Conservation (phyloP, 148 eudicot species). For the Chenopodium album region DNA sequence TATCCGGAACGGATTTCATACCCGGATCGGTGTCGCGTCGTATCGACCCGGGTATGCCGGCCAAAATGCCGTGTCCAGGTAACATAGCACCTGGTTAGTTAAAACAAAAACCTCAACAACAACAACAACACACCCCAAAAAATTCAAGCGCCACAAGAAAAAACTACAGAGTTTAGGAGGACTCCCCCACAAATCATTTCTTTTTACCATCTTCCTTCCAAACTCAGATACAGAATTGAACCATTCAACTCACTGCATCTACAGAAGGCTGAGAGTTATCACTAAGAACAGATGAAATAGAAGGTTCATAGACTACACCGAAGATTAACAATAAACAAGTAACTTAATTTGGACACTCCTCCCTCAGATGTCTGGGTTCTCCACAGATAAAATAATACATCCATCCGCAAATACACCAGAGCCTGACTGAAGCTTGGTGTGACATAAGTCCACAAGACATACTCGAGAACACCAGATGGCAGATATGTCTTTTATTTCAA, state of each 20-base stretch:
- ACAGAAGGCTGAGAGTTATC: slow-evolving; percentile 23
- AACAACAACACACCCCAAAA: slow-evolving; percentile 24
- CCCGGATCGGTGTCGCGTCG: too few species aligned
- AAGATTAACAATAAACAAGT: background rate
- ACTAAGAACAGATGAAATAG: background rate
- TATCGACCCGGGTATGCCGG: too few species aligned
- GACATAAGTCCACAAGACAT: background rate
- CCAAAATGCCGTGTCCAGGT: too few species aligned
- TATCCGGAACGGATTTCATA: too few species aligned
- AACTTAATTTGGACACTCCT: background rate
- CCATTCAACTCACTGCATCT: slow-evolving; percentile 28
- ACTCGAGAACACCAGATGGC: background rate
- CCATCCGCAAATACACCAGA: slow-evolving; percentile 7
- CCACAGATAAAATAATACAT: background rate
- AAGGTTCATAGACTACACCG: slow-evolving; percentile 5
- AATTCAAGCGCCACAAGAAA: slow-evolving; percentile 29
- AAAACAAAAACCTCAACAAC: slow-evolving; percentile 30
- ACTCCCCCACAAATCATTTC: slow-evolving; percentile 23
- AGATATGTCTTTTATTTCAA: background rate
- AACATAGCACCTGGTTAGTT: slow-evolving; percentile 26
- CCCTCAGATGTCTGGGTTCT: background rate
- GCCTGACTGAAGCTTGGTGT: background rate
- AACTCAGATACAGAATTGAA: slow-evolving; percentile 20
- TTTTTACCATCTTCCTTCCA: slow-evolving; percentile 15
- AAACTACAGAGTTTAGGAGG: slow-evolving; percentile 27